Evolutionary conservation across 1,284 basidiomycete genomes (phyloP), one percentile per base, ranked within the genome.

Genomic region (Ustilago crameri): DNA sequence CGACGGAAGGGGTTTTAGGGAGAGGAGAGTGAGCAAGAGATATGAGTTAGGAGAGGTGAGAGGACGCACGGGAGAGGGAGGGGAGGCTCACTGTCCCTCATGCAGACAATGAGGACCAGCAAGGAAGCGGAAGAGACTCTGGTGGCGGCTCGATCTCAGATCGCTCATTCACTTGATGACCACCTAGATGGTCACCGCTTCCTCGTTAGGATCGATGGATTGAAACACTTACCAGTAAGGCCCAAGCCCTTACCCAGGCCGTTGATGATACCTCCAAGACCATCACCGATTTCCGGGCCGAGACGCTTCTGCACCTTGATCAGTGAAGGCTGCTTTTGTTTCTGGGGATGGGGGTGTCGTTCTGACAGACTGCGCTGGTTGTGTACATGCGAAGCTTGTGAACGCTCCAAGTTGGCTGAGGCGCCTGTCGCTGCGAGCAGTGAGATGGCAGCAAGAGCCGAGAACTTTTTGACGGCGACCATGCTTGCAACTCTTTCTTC

Each of bases 221-320:
- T n/a, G 18, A 37, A 27, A 51, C 42, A 70, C 67, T 40, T 70
- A 70, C 67, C 65, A 56, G 24, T 20, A 20, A 62, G 42, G 56
- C 65, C 67, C 24, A 64, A 49, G 30, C 51, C 67, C 10, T 47
- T 37, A 20, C 52, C 50, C 27, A 64, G 15, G 34, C 57, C 67
- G 24, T 51, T 46, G 34, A 70, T 52, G 51, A 70, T 32, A 46
- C 67, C 57, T 12, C 56, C 50, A 7, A 65, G 48, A 43, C 53
- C 61, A n/a, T 64, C 67, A 12, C 37, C 44, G 43, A 59, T 35
- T 23, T 27, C 18, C 9, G 24, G 22, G 3, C 9, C 34, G 22
- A 62, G 58, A 37, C 69, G 62, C 49, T 72, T 72, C 37, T 72
- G 61, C n/a, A 71, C 38, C 48, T 71, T 71, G 62, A 65, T 41